Percentiles rank a stretch among this genome's conserved stretches.
Conservation (phyloP, 139 green algal genomes). For the Chlamydomonas eustigma region DNA sequence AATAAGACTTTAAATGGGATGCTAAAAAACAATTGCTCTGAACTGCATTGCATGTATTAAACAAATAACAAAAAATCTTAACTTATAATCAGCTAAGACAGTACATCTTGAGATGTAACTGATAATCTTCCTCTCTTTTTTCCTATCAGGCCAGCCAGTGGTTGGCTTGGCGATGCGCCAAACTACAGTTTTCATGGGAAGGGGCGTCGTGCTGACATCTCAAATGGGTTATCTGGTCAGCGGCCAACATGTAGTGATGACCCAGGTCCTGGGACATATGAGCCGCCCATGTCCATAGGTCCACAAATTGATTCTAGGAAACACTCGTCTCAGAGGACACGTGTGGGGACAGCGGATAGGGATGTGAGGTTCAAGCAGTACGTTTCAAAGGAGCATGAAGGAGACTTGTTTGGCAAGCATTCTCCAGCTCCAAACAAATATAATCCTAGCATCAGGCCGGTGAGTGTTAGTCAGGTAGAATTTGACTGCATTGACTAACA, state of each 20-base stretch:
- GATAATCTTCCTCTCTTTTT: no score
- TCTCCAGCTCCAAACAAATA: slow-evolving; percentile 39
- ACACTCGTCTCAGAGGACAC: slow-evolving; percentile 8
- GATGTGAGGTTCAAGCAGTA: slow-evolving; percentile 20
- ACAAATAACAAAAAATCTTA: no score
- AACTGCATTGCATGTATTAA: no score
- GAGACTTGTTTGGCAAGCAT: slow-evolving; percentile 29
- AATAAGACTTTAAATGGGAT: no score
- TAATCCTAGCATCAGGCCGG: slow-evolving; percentile 4
- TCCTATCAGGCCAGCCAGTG: slow-evolving; percentile 1
- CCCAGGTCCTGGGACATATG: slow-evolving; percentile 46
- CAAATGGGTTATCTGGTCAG: slow-evolving; percentile 25
- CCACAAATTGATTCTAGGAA: slow-evolving; percentile 27
- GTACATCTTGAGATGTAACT: no score
- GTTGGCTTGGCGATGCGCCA: slow-evolving; percentile 39
- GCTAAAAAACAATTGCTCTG: no score
- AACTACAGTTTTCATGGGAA: slow-evolving; percentile 35
- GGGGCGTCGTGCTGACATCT: slow-evolving; percentile 29
- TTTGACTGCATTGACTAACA: neutral
- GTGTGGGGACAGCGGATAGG: slow-evolving; percentile 29
- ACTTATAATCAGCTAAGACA: no score
- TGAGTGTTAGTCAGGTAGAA: neutral
- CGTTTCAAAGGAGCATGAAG: slow-evolving; percentile 25
- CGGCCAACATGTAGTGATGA: slow-evolving; percentile 15
- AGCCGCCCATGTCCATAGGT: slow-evolving; percentile 17